Conservation (phyloP, 148 eudicot species). For the Vaccinium vitisidaea region DNA sequence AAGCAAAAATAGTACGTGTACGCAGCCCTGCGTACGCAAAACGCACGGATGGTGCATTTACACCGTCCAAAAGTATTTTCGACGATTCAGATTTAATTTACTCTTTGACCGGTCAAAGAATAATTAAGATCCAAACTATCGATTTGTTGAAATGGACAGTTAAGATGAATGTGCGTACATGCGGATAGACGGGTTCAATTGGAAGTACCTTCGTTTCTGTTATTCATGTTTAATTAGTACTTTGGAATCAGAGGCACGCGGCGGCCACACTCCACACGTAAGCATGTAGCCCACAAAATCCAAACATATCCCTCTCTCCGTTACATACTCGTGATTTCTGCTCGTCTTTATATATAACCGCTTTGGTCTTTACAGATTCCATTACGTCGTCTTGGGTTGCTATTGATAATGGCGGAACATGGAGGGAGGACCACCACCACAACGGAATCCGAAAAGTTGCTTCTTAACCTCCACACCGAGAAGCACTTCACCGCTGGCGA, state of each 20-base stretch:
- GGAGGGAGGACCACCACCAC: neutral
- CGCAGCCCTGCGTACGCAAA: no score
- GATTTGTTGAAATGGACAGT: no score
- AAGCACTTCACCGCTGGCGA: conserved; percentile 89
- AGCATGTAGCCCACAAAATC: neutral
- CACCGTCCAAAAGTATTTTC: no score
- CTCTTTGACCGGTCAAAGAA: no score
- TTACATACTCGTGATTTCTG: neutral
- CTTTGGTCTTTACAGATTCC: neutral
- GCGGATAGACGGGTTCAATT: no score
- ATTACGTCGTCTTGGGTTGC: neutral
- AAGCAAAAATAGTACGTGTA: no score
- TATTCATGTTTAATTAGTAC: no score
- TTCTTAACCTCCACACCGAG: conserved; percentile 65
- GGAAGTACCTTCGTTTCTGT: no score
- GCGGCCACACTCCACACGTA: neutral
- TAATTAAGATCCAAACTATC: no score
- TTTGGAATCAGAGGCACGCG: neutral
- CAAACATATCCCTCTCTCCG: neutral
- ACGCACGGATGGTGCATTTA: no score
- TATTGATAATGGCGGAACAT: conserved; percentile 2
- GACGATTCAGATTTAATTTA: no score
- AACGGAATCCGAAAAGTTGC: conserved; percentile 20
- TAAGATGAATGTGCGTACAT: no score
- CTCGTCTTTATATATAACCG: neutral